Base-by-base conservation (phyloP, 148 eudicot genomes). In the Rhododendron vialii region DNA sequence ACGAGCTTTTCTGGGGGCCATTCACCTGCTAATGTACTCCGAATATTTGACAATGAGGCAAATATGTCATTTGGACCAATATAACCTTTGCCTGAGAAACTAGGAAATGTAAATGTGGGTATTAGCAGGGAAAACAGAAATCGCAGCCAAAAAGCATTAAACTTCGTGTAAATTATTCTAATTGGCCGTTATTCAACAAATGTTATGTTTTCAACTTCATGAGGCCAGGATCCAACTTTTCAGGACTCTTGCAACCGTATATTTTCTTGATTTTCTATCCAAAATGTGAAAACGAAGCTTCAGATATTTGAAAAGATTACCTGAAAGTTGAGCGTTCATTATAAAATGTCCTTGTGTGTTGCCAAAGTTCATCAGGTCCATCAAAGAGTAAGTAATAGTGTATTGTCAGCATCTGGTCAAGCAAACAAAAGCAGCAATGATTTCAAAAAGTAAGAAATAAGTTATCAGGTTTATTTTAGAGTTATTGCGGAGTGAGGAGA, bases 351-450 rank as follows among this genome's bases (percentile, higher is more conserved):
- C 91, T 94, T 78, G 88, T 53, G 55, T 96, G 94, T 74, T 92
- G 94, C 98, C 99, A 96, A 74, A 92, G 89, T 75, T 92, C 98
- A 85, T 93, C 98, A 45, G 87, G 85, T 80, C 99, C 99, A 78
- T 96, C 96, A 83, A 95, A 96, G 79, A 96, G 98, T 88, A 95
- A 89, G 90, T 96, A 96, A 91, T 95, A 96, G 83, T 96, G 98
- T 84, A 96, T 93, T 48, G 94, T 85, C 90, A 96, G 91, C 98
- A 96, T 96, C 98, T 96, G 94, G 83, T 57, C 85, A 86, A 82
- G 83, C 88, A 89, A 85, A 57, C 26, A 90, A 30, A 81, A 41
- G 51, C 82, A 41, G 38, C 24, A 36, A 83, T 36, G 78, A 48
- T 51, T 3, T 5, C 45, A 14, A 48, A 55, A 12, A 69, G 5